These are phyloP conservation scores for Lipomyces orientalis DNA, from an alignment of 805 yeast species.

Conservation along the genomic window DNA sequence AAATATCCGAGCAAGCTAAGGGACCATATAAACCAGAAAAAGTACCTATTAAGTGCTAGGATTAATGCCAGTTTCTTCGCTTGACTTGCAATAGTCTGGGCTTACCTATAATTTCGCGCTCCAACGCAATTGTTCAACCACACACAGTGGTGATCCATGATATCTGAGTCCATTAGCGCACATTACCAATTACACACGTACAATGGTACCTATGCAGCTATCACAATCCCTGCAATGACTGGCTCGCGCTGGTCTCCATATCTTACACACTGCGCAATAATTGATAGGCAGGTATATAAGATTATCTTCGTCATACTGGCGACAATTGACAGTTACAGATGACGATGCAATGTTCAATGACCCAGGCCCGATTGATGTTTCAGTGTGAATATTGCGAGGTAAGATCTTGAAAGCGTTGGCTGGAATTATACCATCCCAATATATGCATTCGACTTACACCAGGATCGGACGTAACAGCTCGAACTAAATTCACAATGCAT, in stretches of 20 bases:
- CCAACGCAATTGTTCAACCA: slow-evolving; percentile 25
- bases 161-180: slow-evolving; percentile 5
- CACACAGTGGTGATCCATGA: slow-evolving; percentile 24
- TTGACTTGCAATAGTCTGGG: neutral
- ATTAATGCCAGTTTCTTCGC: neutral
- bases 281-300: slow-evolving; percentile 6
- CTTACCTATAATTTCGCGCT: slow-evolving; percentile 19
- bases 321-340: slow-evolving; percentile 6
- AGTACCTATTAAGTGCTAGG: slow-evolving; percentile 7
- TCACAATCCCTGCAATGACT: slow-evolving; percentile 19
- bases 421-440: neutral
- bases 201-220: slow-evolving; percentile 18
- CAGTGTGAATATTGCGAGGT: slow-evolving; percentile 3
- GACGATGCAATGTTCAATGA: neutral
- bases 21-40: slow-evolving; percentile 8
- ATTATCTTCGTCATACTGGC: slow-evolving; percentile 1
- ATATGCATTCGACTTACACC: slow-evolving; percentile 8
- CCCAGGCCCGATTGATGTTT: neutral
- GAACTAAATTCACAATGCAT: neutral
- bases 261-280: slow-evolving; percentile 18
- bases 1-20: neutral
- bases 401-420: neutral
- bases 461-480: slow-evolving; percentile 10
- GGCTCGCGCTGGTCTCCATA: slow-evolving; percentile 27
- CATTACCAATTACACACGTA: neutral